Evolutionary conservation across 2,329 filamentous ascomycete genomes (phyloP).

Genomic region (Grosmannia clavigera): DNA sequence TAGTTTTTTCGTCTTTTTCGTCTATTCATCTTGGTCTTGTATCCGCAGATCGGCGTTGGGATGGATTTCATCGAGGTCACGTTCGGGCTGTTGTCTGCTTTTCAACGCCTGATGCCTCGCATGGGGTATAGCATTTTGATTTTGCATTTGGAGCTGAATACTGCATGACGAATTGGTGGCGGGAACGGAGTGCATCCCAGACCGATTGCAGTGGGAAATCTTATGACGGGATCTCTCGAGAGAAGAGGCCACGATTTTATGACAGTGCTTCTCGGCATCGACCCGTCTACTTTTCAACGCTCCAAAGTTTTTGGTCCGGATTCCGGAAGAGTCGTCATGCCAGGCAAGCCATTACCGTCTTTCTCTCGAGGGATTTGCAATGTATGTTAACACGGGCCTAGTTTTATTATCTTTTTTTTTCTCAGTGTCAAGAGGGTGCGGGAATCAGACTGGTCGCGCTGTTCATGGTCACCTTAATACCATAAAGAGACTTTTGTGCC

Average conservation of each 20-base stretch:
- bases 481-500: neutral
- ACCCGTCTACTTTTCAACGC: neutral
- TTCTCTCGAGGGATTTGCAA: constrained; percentile 38
- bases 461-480: constrained; percentile 4
- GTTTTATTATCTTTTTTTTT: constrained; percentile 2
- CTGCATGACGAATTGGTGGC: neutral
- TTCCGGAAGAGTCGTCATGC: constrained; percentile 23
- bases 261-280: neutral
- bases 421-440: neutral
- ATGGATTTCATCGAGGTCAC: neutral
- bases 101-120: neutral
- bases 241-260: neutral
- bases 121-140: neutral
- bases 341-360: constrained; percentile 62
- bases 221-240: neutral
- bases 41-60: neutral
- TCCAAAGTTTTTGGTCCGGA: neutral
- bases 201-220: neutral
- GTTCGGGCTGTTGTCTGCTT: neutral
- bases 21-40: neutral
- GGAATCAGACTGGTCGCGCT: neutral
- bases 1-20: constrained; percentile 1
- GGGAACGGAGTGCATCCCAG: neutral
- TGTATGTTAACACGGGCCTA: constrained; percentile 51
- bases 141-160: neutral